Evolutionary conservation across 1,139 yeast genomes (phyloP).

Genomic region (Wickerhamomyces sp.): DNA sequence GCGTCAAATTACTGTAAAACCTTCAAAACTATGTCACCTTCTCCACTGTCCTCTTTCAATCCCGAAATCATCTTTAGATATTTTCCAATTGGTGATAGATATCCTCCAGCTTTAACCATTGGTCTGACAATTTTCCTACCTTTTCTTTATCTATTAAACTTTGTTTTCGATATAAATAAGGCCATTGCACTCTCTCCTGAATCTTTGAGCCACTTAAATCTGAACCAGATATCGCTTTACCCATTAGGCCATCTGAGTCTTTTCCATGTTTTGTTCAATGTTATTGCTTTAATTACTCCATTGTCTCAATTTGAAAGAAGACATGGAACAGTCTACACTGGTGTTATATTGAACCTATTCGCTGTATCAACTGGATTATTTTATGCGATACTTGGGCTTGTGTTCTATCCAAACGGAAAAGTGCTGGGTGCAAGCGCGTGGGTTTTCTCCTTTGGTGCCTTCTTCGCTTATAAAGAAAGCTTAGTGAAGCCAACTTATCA

Average conservation of each 20-base stretch:
- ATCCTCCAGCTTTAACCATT: conserved; percentile 62
- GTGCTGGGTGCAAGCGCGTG: conserved; percentile 73
- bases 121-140: conserved; percentile 58
- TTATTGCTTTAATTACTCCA: conserved; percentile 55
- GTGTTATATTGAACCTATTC: conserved; percentile 68
- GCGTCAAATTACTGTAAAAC: neutral
- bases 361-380: conserved; percentile 70
- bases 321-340: conserved; percentile 88
- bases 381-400: conserved; percentile 53
- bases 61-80: conserved; percentile 6
- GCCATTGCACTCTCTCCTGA: conserved; percentile 46
- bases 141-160: conserved; percentile 33
- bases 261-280: conserved; percentile 61
- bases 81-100: conserved; percentile 25
- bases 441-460: conserved; percentile 68
- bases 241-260: conserved; percentile 63
- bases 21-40: neutral
- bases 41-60: conserved; percentile 2
- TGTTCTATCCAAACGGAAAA: conserved; percentile 48
- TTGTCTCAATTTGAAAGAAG: conserved; percentile 64
- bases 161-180: conserved; percentile 30
- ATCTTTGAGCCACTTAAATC: conserved; percentile 51
- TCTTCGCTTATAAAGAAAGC: conserved; percentile 59
- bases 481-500: conserved; percentile 41
- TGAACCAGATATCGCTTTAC: conserved; percentile 68